Base-by-base conservation (phyloP, 176 grass and related monocot species). In the Saccharum officinarum region DNA sequence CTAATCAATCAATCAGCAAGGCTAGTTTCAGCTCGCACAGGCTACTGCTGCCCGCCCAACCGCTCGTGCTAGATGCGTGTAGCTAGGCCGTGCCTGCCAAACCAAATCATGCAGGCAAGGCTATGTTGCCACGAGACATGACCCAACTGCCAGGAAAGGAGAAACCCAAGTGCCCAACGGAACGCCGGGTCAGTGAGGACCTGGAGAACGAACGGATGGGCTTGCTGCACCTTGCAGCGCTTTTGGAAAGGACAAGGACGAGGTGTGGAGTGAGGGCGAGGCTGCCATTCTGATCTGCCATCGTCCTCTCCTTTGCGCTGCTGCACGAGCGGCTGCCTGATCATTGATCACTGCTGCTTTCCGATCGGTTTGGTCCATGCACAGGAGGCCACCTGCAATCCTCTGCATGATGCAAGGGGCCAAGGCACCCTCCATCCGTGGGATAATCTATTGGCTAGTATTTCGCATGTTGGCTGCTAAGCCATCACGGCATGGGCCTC, bases 371-470 rank as follows among this genome's bases (percentile, higher is more conserved):
- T 28, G 28, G 28, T 28, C 28, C 28, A 28, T 28, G 28, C 28
- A 28, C 28, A 28, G 28, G 28, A 28, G 28, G 28, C 28, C 28
- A 28, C 28, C 28, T 28, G 28, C 28, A 28, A 28, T 28, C 28
- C 28, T 28, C 28, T 28, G 28, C 28, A 28, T 28, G 28, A 28
- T 28, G 28, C 28, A 61, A 57, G 28, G 28, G 54, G 79, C 44
- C 83, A 77, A 20, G 37, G 22, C 34, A 76, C 70, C 77, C 57
- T 28, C n/a, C n/a, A 68, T 57, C 22, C 16, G 8, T 80, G 69
- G 44, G 69, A 57, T 22, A 23, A 59, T 26, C 34, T 30, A 28
- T 28, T 49, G 44, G 80, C 67, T 41, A n/a, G n/a, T n/a, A 23
- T 44, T 59, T 8, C 20, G 54, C 54, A n/a, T 59, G 20, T n/a